A percentile compares a stretch with the other conserved stretches of the same genome.
These are phyloP conservation scores for Magnaporthiopsis incrustans DNA, from an alignment of 2,329 filamentous ascomycete genomes.

Conservation along the genomic window DNA sequence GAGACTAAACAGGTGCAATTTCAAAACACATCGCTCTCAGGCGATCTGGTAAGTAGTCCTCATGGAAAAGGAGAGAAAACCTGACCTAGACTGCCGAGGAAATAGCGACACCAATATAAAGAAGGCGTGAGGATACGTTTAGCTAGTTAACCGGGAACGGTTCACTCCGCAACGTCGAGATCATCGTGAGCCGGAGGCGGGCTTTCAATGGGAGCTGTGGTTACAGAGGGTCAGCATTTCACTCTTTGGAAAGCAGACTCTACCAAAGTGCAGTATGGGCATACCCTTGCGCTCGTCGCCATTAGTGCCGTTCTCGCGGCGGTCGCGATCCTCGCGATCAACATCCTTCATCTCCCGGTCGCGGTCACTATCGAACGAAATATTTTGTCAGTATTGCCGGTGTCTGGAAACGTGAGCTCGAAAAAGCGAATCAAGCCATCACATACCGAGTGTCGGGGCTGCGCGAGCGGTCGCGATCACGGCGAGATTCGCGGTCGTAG, in stretches of 20 bases:
- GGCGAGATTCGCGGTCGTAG: conserved; percentile 60
- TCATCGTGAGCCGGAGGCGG: conserved; percentile 85
- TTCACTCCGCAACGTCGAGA: conserved; percentile 81
- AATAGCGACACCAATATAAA: conserved; percentile 1
- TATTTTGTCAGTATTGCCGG: background rate
- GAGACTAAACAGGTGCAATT: conserved; percentile 8
- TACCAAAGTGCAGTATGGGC: conserved; percentile 5
- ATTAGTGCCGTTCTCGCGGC: conserved; percentile 70
- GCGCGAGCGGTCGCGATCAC: conserved; percentile 64
- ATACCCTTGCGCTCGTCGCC: conserved; percentile 87
- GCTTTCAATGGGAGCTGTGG: conserved; percentile 50
- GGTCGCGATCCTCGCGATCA: conserved; percentile 64
- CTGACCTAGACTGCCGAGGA: conserved; percentile 4
- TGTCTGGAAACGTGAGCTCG: background rate
- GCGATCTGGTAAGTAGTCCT: conserved; percentile 7
- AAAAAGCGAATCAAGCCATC: background rate
- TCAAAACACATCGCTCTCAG: conserved; percentile 2
- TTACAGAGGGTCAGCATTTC: background rate
- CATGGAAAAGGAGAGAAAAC: background rate
- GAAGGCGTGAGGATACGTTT: too few species aligned
- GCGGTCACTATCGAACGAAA: conserved; percentile 30
- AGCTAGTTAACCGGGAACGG: background rate
- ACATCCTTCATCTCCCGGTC: conserved; percentile 49
- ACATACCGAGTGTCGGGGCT: conserved; percentile 56
- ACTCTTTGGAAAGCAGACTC: background rate